phyloP scores from a whole-genome alignment of 371 early-diverging fungal species.

The Mucor mucedo region DNA sequence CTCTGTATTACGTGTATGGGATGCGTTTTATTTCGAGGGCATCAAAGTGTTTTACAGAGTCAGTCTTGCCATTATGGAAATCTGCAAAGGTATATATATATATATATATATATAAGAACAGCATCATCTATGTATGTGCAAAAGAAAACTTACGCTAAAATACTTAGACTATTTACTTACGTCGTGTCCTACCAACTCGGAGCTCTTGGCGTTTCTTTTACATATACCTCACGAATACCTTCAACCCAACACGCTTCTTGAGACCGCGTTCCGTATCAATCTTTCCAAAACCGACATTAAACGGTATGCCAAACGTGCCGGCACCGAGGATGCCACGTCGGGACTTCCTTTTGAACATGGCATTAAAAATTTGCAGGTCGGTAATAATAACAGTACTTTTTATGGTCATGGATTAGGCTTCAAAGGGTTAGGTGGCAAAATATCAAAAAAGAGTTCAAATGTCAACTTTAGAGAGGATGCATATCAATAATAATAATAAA shows the following conservation, averaged over 20 bases:
- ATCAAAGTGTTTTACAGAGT: conserved; percentile 85
- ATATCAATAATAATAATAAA: not conserved
- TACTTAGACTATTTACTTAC: conserved; percentile 62
- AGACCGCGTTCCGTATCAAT: conserved; percentile 71
- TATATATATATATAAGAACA: conserved; percentile 15
- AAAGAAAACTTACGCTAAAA: not conserved
- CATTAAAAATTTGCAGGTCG: conserved; percentile 49
- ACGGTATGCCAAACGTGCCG: conserved; percentile 50
- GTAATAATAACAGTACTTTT: conserved; percentile 18
- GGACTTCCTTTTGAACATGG: conserved; percentile 53
- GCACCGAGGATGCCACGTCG: conserved; percentile 35
- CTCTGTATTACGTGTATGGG: conserved; percentile 91
- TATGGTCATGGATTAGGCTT: conserved; percentile 19
- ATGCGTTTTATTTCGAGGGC: conserved; percentile 88
- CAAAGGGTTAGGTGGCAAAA: conserved; percentile 23
- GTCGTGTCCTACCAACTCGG: conserved; percentile 80
- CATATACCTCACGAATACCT: conserved; percentile 82
- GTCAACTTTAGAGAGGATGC: not conserved
- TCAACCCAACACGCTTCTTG: conserved; percentile 71
- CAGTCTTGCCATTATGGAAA: conserved; percentile 79
- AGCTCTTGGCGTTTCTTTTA: conserved; percentile 76
- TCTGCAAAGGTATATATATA: conserved; percentile 50
- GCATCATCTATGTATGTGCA: not conserved
- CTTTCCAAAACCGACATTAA: conserved; percentile 59
- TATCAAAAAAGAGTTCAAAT: conserved; percentile 20